Evolutionary conservation across 306 rosid genomes (phyloP), one percentile per base, ranked within the genome.

Genomic region (Cercis canadensis): DNA sequence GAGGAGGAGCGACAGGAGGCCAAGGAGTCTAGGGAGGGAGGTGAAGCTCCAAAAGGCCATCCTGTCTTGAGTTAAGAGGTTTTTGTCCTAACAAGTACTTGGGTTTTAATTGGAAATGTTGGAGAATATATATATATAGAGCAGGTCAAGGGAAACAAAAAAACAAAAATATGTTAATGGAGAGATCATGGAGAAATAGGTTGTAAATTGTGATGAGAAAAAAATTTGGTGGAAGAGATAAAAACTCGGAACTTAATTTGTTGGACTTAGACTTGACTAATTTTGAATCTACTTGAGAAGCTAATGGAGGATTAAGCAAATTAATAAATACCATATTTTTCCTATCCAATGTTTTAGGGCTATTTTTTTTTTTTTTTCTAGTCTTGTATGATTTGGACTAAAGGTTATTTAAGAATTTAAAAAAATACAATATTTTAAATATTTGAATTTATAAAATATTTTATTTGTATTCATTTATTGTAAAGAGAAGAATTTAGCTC

Each of bases 1-100:
- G 71, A 77, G 60, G 16, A 78, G 8, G 83, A 84, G 67, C 70
- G 85, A 86, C 86, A 84, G 92, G 92, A 82, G 96, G 83, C 89
- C 87, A 39, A 87, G 73, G 86, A 86, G 74, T 53, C 60, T 36
- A 33, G 36, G 73, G 37, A 15, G 32, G 54, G 72, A 33, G 19
- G 33, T 37, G 43, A 65, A 67, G 10, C 74, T 83, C 89, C 87
- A 54, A 55, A 36, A 75, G 86, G 81, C 96, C 96, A 89, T 86
- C 90, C 90, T 84, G 88, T 55, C 87, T 7, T 0, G 5, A 12
- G 41, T 2, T 62, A 16, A 7, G 6, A 46, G 29, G 29, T 24
- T 12, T 41, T 24, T 17, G 21, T 16, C 18, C 6, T 16, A 18
- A 24, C 31, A 15, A 13, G 9, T 4, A 18, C 7, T 16, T 24